These are phyloP conservation scores for Trichophyton simii DNA, from an alignment of 2,329 filamentous ascomycete genomes.

Conservation along the genomic window DNA sequence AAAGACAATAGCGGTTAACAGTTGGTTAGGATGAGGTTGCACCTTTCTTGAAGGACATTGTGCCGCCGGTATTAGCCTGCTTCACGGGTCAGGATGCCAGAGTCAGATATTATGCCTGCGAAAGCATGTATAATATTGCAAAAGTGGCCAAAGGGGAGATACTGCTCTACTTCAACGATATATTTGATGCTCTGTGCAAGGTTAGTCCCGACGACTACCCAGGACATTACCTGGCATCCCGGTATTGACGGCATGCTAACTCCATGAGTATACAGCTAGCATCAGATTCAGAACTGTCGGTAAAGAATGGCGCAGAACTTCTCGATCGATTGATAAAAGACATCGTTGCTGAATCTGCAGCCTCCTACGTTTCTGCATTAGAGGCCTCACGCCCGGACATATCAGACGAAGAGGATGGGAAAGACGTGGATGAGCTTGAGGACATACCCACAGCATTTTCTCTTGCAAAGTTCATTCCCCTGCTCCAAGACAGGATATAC, in stretches of 20 bases:
- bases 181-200: constrained; percentile 95
- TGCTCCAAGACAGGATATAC: constrained; percentile 86
- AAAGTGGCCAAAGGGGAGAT: constrained; percentile 99
- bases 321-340: constrained; percentile 91
- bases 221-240: not conserved
- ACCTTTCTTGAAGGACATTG: constrained; percentile 81
- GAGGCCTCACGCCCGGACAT: constrained; percentile 38
- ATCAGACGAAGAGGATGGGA: constrained; percentile 40
- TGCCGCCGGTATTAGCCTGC: constrained; percentile 90
- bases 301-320: constrained; percentile 94
- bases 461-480: constrained; percentile 75
- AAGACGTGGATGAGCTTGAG: constrained; percentile 22
- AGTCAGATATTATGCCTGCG: constrained; percentile 94
- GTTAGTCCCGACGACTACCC: constrained; percentile 36
- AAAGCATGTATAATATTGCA: constrained; percentile 99
- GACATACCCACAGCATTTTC: constrained; percentile 82
- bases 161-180: constrained; percentile 91
- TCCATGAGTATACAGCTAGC: constrained; percentile 51
- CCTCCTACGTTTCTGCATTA: constrained; percentile 84
- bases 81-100: constrained; percentile 97
- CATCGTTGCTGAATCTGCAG: constrained; percentile 87
- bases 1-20: constrained; percentile 1
- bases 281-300: constrained; percentile 88
- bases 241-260: constrained; percentile 12
- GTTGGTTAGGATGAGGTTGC: constrained; percentile 60